Base-by-base conservation (phyloP, 116 monocot genomes). In the Phalaenopsis hybrid region DNA sequence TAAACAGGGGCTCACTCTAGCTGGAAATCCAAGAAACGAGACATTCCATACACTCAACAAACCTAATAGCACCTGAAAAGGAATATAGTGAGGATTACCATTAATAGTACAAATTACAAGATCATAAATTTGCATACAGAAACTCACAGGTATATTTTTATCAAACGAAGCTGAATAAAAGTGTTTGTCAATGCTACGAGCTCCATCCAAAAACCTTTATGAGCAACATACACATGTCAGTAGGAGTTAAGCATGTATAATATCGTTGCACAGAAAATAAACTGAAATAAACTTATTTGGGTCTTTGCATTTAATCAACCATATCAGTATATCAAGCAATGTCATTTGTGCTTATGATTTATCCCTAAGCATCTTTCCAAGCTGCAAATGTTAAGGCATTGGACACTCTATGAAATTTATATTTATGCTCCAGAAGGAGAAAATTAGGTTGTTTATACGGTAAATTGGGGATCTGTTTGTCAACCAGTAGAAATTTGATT, bases 1-100 rank as follows among this genome's bases (percentile, higher is more conserved):
- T 63, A 75, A 17, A 49, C 5, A 80, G 52, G 57, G 76, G 83
- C 94, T 88, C 84, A 97, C 97, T 88, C 97, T 90, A 55, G 94
- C 91, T 74, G 97, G 94, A 85, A 93, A 97, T 63, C 90, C 93
- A 81, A 90, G 90, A 88, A 97, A 97, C 41, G 97, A 86, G 75
- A 90, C 91, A 90, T 97, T 97, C 97, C 97, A 97, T 68, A 97
- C 88, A 86, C 97, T 97, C 77, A 97, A 77, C 57, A 97, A 85
- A 83, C 97, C 97, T 55, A 96, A 82, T 85, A 96, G 92, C 74
- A 96, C 96, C 96, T 96, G 87, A 15, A 75, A 46, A 45, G 74
- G 55, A 80, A 63, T 33, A 80, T 12, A 83, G 77, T 58, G 74
- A 84, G 77, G 28, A 77, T 57, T 68, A 44, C 34, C 51, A 18